Conservation (phyloP, 1,139 yeast species). For the Geotrichum klebahnii region DNA sequence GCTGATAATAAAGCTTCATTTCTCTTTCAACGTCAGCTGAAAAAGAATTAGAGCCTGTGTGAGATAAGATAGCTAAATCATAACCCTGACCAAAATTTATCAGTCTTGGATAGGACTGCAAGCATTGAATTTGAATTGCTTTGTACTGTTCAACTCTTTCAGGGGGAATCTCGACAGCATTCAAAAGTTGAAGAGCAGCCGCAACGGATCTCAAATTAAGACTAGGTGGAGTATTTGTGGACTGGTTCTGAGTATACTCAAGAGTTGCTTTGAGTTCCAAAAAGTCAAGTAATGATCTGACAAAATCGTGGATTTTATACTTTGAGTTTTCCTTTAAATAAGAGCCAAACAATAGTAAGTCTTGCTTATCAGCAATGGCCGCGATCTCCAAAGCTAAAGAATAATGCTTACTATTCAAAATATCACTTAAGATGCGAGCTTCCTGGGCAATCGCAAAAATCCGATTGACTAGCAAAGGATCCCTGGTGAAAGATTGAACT, state of each 20-base stretch:
- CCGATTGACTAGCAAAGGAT: conserved; percentile 27
- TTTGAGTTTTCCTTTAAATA: conserved; percentile 31
- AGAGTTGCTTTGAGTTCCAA: conserved; percentile 37
- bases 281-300: conserved; percentile 37
- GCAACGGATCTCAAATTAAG: conserved; percentile 38
- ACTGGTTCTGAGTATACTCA: conserved; percentile 37
- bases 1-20: conserved; percentile 87
- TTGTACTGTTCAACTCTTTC: conserved; percentile 63
- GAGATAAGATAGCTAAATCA: conserved; percentile 73
- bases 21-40: conserved; percentile 80
- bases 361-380: conserved; percentile 35
- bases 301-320: conserved; percentile 31
- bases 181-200: conserved; percentile 35
- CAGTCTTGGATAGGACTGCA: conserved; percentile 86
- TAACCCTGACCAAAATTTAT: conserved; percentile 92
- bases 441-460: conserved; percentile 31
- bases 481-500: conserved; percentile 27
- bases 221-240: conserved; percentile 32
- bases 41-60: conserved; percentile 53
- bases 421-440: conserved; percentile 30
- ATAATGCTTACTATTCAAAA: conserved; percentile 32
- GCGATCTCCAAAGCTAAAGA: conserved; percentile 38
- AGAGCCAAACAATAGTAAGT: conserved; percentile 31
- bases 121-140: conserved; percentile 67
- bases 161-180: conserved; percentile 37